phyloP scores from a whole-genome alignment of 1,284 basidiomycete species.

The Ganoderma boninense region DNA sequence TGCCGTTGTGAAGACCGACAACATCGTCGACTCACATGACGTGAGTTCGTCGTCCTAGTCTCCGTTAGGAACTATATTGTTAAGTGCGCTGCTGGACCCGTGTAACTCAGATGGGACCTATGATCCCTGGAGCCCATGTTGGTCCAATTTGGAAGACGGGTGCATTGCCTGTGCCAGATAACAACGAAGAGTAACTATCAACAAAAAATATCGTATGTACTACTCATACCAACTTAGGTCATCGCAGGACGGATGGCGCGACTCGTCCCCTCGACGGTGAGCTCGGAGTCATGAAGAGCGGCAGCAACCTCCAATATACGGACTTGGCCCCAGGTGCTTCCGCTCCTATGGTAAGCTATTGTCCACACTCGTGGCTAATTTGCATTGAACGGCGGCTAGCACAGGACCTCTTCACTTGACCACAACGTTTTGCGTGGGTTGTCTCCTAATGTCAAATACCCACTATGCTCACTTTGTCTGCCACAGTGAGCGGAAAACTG shows the following conservation, averaged over 20 bases:
- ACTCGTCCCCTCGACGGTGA: conserved; percentile 48
- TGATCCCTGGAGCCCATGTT: conserved; percentile 31
- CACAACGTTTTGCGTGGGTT: conserved; percentile 63
- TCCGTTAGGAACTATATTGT: neutral
- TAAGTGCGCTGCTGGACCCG: neutral
- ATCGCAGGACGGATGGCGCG: conserved; percentile 59
- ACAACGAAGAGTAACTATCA: conserved; percentile 48
- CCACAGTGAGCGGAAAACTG: conserved; percentile 61
- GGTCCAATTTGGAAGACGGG: conserved; percentile 61
- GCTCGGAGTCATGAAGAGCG: conserved; percentile 55
- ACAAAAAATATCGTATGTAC: neutral
- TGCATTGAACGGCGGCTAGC: conserved; percentile 35
- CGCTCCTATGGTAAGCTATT: conserved; percentile 56
- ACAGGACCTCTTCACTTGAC: conserved; percentile 62
- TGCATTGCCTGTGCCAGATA: conserved; percentile 61
- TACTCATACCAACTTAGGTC: neutral
- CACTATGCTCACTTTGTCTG: neutral
- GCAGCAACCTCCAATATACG: conserved; percentile 60
- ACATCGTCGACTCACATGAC: conserved; percentile 20
- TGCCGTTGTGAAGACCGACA: conserved; percentile 35
- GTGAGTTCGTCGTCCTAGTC: conserved; percentile 14
- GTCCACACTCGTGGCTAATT: neutral
- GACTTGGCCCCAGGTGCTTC: conserved; percentile 63
- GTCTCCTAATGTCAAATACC: too few species aligned
- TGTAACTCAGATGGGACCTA: conserved; percentile 15